These are phyloP conservation scores for Leucocoprinus sp. DNA, from an alignment of 768 basidiomycete species.

Conservation along the genomic window DNA sequence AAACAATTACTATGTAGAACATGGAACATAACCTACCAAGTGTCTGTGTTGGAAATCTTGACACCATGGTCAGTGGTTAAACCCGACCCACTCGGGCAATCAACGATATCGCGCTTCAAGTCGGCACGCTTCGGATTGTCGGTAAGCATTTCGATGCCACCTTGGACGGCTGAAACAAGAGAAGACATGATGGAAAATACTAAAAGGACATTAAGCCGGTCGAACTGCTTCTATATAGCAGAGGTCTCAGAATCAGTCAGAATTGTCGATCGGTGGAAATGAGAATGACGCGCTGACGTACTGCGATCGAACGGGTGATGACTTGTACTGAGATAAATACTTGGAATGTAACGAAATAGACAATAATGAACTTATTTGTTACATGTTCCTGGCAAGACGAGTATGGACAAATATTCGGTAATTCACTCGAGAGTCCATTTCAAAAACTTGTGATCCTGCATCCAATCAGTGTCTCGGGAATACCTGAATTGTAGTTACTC, in stretches of 20 bases:
- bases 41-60: slow-evolving; percentile 52
- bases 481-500: too few relatives aligned
- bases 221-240: not conserved
- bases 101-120: slow-evolving; percentile 24
- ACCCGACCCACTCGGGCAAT: slow-evolving; percentile 19
- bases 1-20: not conserved
- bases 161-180: slow-evolving; percentile 20
- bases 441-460: slow-evolving; percentile 39
- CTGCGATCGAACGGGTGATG: too few relatives aligned
- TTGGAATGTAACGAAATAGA: not conserved
- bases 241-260: not conserved
- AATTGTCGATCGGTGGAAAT: too few relatives aligned
- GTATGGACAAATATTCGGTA: slow-evolving; percentile 69
- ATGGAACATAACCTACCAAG: slow-evolving; percentile 36
- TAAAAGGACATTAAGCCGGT: not conserved
- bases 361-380: slow-evolving; percentile 44
- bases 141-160: slow-evolving; percentile 19
- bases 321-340: too few relatives aligned
- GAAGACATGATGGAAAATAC: slow-evolving; percentile 16
- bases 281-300: too few relatives aligned
- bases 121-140: slow-evolving; percentile 28
- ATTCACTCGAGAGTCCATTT: slow-evolving; percentile 38
- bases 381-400: slow-evolving; percentile 76
- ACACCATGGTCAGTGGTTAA: slow-evolving; percentile 61
- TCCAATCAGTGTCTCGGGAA: too few relatives aligned